Evolutionary conservation across 768 basidiomycete species (phyloP).

Genomic region (Sistotremastrum suecicum): DNA sequence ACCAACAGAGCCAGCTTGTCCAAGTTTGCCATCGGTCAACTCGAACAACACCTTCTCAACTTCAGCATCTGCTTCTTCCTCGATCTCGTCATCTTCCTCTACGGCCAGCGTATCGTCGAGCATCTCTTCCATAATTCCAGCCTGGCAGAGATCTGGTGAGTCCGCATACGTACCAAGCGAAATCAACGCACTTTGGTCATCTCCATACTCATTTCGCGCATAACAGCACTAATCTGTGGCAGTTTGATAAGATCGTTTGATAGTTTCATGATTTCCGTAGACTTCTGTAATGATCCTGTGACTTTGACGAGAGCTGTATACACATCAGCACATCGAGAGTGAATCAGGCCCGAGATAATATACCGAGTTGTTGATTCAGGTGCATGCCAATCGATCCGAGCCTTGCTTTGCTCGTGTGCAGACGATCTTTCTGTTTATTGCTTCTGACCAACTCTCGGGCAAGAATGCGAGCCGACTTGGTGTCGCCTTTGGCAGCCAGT

Average conservation of each 20-base stretch:
- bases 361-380: constrained; percentile 84
- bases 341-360: constrained; percentile 13
- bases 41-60: constrained; percentile 95
- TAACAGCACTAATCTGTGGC: constrained; percentile 81
- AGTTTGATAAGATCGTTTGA: constrained; percentile 87
- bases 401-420: constrained; percentile 87
- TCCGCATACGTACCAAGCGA: constrained; percentile 4
- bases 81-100: constrained; percentile 89
- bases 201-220: constrained; percentile 99
- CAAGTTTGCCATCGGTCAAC: constrained; percentile 91
- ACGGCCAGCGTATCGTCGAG: constrained; percentile 82
- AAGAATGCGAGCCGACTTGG: constrained; percentile 83
- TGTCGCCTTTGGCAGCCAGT: constrained; percentile 80
- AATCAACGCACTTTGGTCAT: constrained; percentile 77
- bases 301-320: constrained; percentile 84
- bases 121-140: constrained; percentile 98
- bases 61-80: constrained; percentile 94
- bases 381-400: constrained; percentile 85
- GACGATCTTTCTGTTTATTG: constrained; percentile 84
- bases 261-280: constrained; percentile 96
- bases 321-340: constrained; percentile 1
- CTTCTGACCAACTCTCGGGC: constrained; percentile 91
- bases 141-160: constrained; percentile 31
- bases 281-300: constrained; percentile 94
- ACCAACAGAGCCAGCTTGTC: constrained; percentile 61